Base-by-base conservation (phyloP, 2,329 filamentous ascomycete species). In the Verticillium albo-atrum region DNA sequence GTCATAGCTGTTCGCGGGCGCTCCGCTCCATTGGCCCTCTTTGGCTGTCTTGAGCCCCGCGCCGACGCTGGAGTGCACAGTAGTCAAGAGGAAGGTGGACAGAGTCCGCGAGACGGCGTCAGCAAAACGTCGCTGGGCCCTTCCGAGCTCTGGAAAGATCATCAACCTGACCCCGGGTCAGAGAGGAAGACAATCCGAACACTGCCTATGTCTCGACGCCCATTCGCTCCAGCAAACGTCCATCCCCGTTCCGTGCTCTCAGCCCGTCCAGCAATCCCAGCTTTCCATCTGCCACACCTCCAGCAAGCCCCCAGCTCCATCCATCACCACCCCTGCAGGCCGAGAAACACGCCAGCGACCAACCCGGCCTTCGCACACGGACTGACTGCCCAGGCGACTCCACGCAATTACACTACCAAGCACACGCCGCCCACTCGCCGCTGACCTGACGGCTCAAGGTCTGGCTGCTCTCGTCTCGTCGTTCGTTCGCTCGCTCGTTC, bases 341-440 rank as follows among this genome's bases (percentile, higher is more conserved):
- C 54, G 34, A 56, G 54, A 35, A 35, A 56, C 54, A 32, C 32
- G 54, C 54, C 30, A 34, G 34, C 54, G 26, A 30, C 30, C 27
- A 34, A 54, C 52, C 52, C 28, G 27, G 27, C 27, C 17, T 56
- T 26, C 34, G 26, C 34, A 37, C 37, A 37, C 54, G 27, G 54
- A 56, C 54, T 26, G 34, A 56, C 35, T 27, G 32, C 34, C 54
- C 54, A 47, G 42, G 20, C n/a, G 54, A n/a, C 54, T 56, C 54
- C 54, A 56, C 54, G 54, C 35, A 56, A 56, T 56, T 56, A 56
- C 54, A 50, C 42, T 50, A 50, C 42, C 42, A 50, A 23, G 42
- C 20, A 50, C 20, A 47, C 54, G 54, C 35, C 54, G 54, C 54
- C 52, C 54, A 56, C 54, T 56, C 34, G 35, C 23, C 30, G 54